A percentile compares a stretch with the other conserved stretches of the same genome.
Evolutionary conservation across 2,329 filamentous ascomycete genomes (phyloP).

Genomic region (Boeremia exigua): DNA sequence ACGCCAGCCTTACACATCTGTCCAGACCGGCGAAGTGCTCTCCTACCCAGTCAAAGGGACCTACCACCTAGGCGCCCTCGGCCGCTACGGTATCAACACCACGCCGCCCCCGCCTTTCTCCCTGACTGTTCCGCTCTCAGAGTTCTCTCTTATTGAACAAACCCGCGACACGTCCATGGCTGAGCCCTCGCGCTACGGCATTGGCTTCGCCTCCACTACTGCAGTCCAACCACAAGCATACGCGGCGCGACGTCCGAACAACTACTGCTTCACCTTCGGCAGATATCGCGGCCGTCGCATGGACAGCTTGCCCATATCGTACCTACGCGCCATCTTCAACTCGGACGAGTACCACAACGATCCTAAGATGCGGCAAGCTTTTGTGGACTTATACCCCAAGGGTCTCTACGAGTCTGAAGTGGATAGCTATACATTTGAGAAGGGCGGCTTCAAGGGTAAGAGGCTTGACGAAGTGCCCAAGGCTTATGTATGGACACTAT

Average conservation of each 20-base stretch:
- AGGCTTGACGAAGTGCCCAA: conserved; percentile 12
- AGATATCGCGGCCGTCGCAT: conserved; percentile 10
- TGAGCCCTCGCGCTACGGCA: conserved; percentile 4
- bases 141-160: neutral
- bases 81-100: conserved; percentile 13
- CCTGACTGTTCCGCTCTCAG: conserved; percentile 7
- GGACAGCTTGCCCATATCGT: conserved; percentile 13
- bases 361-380: conserved; percentile 4
- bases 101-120: conserved; percentile 1
- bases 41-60: conserved; percentile 17
- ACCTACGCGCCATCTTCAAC: conserved; percentile 6
- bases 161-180: neutral
- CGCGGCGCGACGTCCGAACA: conserved; percentile 3
- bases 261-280: conserved; percentile 15
- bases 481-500: conserved; percentile 7
- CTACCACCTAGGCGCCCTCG: conserved; percentile 22
- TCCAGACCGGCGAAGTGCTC: conserved; percentile 15
- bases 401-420: conserved; percentile 9
- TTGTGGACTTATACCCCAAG: conserved; percentile 10
- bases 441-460: conserved; percentile 11
- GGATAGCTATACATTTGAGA: conserved; percentile 11
- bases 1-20: conserved; percentile 6
- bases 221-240: neutral
- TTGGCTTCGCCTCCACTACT: conserved; percentile 4
- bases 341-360: conserved; percentile 6